Percentiles rank a stretch among this genome's conserved stretches.
These are phyloP conservation scores for Metarhizium anisopliae DNA, from an alignment of 2,329 filamentous ascomycete species.

Conservation along the genomic window DNA sequence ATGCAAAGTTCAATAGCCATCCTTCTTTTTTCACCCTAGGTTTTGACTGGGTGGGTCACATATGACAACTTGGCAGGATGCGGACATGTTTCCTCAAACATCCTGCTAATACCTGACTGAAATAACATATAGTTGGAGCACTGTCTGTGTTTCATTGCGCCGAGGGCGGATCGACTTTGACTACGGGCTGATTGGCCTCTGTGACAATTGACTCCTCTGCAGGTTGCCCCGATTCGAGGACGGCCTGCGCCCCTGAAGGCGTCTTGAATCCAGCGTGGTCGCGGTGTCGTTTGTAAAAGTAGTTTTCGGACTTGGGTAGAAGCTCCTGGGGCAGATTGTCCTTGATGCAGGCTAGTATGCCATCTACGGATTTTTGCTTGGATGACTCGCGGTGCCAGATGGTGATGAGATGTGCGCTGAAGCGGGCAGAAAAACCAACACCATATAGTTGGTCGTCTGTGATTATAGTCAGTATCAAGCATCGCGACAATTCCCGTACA, in stretches of 20 bases:
- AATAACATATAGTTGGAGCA: not conserved
- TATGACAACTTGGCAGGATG: not conserved
- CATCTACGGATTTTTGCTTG: conserved; percentile 70
- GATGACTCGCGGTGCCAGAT: conserved; percentile 88
- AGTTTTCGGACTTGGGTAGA: conserved; percentile 60
- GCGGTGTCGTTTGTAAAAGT: conserved; percentile 82
- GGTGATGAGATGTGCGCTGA: conserved; percentile 80
- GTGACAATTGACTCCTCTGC: conserved; percentile 23
- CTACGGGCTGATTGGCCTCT: conserved; percentile 14
- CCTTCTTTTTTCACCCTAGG: not conserved
- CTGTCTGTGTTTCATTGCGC: conserved; percentile 11
- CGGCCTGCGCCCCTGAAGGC: conserved; percentile 48
- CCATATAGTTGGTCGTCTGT: conserved; percentile 81
- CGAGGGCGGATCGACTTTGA: conserved; percentile 15
- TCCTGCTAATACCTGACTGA: not conserved
- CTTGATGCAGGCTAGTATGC: conserved; percentile 63
- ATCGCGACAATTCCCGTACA: not conserved
- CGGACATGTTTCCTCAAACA: not conserved
- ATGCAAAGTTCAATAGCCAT: not conserved
- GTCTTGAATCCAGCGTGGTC: conserved; percentile 77
- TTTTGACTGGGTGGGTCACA: not conserved
- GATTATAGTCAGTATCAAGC: not conserved
- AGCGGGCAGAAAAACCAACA: conserved; percentile 76
- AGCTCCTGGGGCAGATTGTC: conserved; percentile 65
- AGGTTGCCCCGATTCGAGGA: conserved; percentile 46